Conservation (phyloP, 2,329 filamentous ascomycete genomes). For the Podosphaera xanthii region DNA sequence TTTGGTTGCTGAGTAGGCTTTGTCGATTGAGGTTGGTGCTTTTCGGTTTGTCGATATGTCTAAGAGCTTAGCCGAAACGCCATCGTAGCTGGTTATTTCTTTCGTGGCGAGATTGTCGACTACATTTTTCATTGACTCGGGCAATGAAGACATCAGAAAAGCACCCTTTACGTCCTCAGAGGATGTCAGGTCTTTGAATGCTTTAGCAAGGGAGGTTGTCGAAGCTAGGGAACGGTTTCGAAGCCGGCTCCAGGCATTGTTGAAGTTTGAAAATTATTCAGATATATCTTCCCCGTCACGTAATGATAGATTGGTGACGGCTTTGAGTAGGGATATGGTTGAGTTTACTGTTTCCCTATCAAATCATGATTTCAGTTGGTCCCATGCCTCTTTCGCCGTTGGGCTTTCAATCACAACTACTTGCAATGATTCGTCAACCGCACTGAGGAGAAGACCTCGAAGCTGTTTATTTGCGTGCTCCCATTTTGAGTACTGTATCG, state of each 20-base stretch:
- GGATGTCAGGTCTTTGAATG: background rate
- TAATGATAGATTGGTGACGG: background rate
- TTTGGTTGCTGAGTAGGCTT: too few species aligned
- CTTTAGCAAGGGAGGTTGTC: background rate
- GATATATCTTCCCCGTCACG: background rate
- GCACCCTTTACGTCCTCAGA: background rate
- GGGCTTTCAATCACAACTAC: too few species aligned
- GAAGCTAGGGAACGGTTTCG: conserved; percentile 23
- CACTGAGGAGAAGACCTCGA: too few species aligned
- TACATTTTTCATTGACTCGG: background rate
- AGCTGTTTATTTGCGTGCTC: too few species aligned
- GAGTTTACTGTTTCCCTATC: background rate
- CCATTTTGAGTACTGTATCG: too few species aligned
- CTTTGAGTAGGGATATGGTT: background rate
- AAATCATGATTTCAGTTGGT: too few species aligned
- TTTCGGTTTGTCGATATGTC: background rate
- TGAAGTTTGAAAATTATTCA: background rate
- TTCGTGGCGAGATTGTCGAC: background rate
- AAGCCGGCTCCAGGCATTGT: background rate
- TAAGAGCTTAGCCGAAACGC: background rate
- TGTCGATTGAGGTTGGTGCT: too few species aligned
- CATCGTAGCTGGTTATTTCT: background rate
- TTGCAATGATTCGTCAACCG: too few species aligned
- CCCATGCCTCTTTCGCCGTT: too few species aligned
- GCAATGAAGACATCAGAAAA: background rate